Conservation (phyloP, 192 early-diverging fungal species). For the Entrophospora sp. region DNA sequence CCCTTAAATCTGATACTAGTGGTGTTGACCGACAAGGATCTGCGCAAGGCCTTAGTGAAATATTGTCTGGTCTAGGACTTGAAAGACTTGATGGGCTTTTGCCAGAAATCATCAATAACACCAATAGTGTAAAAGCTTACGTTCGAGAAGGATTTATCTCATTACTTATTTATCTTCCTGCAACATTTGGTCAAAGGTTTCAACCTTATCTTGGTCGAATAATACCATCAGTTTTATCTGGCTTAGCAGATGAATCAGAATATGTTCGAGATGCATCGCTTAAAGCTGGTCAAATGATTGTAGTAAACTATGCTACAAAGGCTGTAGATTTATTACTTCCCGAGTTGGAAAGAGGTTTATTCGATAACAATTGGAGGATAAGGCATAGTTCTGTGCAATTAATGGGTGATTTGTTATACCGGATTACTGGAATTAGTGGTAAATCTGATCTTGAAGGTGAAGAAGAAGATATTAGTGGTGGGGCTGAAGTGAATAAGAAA, state of each 20-base stretch:
- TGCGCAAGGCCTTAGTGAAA: constrained; percentile 93
- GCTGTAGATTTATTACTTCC: constrained; percentile 87
- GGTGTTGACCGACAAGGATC: constrained; percentile 93
- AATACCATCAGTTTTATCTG: constrained; percentile 80
- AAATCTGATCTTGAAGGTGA: constrained; percentile 57
- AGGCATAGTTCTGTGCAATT: constrained; percentile 89
- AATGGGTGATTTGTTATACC: constrained; percentile 88
- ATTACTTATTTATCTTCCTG: constrained; percentile 90
- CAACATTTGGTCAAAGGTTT: constrained; percentile 89
- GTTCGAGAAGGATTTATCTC: constrained; percentile 97
- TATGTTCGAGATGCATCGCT: constrained; percentile 86
- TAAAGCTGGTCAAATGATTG: constrained; percentile 88
- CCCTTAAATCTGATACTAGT: constrained; percentile 82
- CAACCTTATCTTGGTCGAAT: constrained; percentile 80
- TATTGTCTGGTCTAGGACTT: constrained; percentile 82
- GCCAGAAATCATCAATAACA: constrained; percentile 81
- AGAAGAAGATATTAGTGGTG: constrained; percentile 39
- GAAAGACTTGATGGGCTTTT: constrained; percentile 77
- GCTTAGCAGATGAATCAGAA: constrained; percentile 94
- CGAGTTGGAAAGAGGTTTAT: constrained; percentile 81
- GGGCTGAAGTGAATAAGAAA: constrained; percentile 56
- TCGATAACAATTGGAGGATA: constrained; percentile 93
- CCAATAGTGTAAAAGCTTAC: constrained; percentile 55
- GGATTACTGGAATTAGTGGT: constrained; percentile 74
- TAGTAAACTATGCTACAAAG: constrained; percentile 79